Percentiles rank a stretch among this genome's conserved stretches.
Conservation (phyloP, 2,329 filamentous ascomycete species). For the Cryphonectria japonica region DNA sequence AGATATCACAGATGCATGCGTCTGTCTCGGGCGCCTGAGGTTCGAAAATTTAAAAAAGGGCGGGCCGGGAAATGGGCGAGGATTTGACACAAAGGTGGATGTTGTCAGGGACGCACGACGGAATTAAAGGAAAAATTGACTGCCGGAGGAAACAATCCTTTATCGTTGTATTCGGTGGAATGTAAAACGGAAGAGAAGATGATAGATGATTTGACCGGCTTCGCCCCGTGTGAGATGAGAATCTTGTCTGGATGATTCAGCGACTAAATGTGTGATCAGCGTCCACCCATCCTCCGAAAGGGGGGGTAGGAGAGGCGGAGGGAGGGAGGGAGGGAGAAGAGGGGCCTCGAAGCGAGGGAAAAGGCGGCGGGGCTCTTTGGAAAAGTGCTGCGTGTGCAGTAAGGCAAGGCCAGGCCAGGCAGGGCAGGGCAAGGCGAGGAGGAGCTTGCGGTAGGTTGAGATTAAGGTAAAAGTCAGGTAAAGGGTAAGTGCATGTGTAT, state of each 20-base stretch:
- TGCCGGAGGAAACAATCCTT: conserved; percentile 1
- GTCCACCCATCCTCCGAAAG: conserved; percentile 21
- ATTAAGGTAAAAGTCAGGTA: neutral
- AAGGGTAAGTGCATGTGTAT: neutral
- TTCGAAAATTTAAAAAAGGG: neutral
- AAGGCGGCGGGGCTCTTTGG: conserved; percentile 18
- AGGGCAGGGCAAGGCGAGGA: neutral
- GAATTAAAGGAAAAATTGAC: neutral
- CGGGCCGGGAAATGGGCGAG: neutral
- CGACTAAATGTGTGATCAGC: conserved; percentile 31
- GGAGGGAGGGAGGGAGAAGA: neutral
- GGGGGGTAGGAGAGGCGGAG: too few species aligned
- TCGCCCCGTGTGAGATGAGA: conserved; percentile 29
- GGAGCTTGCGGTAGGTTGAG: neutral
- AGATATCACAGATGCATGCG: conserved; percentile 1
- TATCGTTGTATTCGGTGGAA: conserved; percentile 1
- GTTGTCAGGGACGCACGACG: neutral
- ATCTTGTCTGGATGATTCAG: conserved; percentile 28
- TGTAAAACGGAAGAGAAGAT: conserved; percentile 10
- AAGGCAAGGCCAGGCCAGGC: neutral
- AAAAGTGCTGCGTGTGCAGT: neutral
- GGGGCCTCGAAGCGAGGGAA: conserved; percentile 14
- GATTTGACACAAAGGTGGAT: neutral
- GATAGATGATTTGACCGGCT: conserved; percentile 3
- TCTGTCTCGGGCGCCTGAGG: neutral